Evolutionary conservation across 768 basidiomycete species (phyloP), one percentile per base, ranked within the genome.

Genomic region (Dentipellis fragilis): DNA sequence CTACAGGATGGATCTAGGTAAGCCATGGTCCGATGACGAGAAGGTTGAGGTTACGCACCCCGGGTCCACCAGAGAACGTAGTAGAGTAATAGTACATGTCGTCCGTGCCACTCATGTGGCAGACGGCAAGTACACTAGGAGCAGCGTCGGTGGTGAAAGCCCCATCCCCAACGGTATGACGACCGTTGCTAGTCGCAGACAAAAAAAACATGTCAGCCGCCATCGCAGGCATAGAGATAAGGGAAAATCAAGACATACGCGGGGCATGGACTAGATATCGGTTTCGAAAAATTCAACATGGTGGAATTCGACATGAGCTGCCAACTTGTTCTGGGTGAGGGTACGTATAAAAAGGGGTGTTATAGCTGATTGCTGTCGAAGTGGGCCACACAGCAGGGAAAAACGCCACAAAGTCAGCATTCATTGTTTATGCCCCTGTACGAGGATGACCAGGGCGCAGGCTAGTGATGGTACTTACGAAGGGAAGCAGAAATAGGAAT

Each of bases 161-260:
- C 90, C 90, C 90, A 91, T 93, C 90, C 74, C 89, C 90, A 93
- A 92, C 90, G 89, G 85, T 79, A 75, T 83, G 85, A 88, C 88
- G 82, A 74, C 88, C 90, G 89, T 92, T 92, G 90, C 90, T 93
- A 69, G 39, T 29, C 29, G 29, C 29, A 29, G 29, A 29, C 29
- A 29, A 63, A 73, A 51, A 21, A 37, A 40, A 52, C 10, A 36
- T 29, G 14, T 51, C 34, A 10, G 16, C 21, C n/a, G 29, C 51
- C 56, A 55, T 10, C 29, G 49, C 38, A 29, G 29, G 29, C 3
- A 29, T 29, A 29, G 29, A 29, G 42, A 14, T 17, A 49, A 40
- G 19, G 36, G 9, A 12, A 37, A 52, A 39, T 46, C 0, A 46
- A 45, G 48, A 73, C 84, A 53, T 79, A 93, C 89, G 87, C 79